Evolutionary conservation across 2,329 filamentous ascomycete species (phyloP).

Genomic region (Sporothrix dimorphospora): DNA sequence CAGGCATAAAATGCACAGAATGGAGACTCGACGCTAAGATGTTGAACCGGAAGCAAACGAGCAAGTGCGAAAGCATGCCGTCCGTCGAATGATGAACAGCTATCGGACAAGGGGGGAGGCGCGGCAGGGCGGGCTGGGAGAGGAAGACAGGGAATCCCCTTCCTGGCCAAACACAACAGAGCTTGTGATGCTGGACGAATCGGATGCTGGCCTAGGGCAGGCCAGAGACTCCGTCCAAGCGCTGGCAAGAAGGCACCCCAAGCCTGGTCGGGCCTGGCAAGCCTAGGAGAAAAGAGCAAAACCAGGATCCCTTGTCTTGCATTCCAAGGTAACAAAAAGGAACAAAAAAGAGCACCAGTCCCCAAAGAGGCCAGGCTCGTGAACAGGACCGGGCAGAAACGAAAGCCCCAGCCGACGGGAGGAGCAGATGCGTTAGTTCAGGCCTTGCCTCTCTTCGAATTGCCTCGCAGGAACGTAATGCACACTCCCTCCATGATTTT

Average conservation of each 20-base stretch:
- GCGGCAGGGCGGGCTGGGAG: not conserved
- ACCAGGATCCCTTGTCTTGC: constrained; percentile 20
- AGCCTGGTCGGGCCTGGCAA: not conserved
- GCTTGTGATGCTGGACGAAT: constrained; percentile 16
- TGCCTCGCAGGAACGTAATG: not conserved
- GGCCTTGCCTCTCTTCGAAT: not conserved
- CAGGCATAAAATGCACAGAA: constrained; percentile 1
- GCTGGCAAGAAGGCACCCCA: not conserved
- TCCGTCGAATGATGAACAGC: not conserved
- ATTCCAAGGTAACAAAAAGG: not conserved
- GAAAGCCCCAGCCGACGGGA: not conserved
- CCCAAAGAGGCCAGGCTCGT: constrained; percentile 4
- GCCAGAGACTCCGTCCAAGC: constrained; percentile 5
- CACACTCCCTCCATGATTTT: constrained; percentile 10
- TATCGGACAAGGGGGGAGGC: not conserved
- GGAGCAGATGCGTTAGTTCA: constrained; percentile 1
- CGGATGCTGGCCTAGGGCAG: not conserved
- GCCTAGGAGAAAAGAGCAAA: not conserved
- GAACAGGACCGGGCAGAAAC: constrained; percentile 16
- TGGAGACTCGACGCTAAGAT: not conserved
- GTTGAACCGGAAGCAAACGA: not conserved
- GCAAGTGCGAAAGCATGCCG: not conserved
- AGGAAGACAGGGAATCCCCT: constrained; percentile 3
- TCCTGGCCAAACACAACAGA: not conserved
- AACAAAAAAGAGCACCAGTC: not conserved